Percentiles rank a stretch among this genome's conserved stretches.
phyloP scores from a whole-genome alignment of 352 stramenopile genomes.

The Thalassiosira pacifica region DNA sequence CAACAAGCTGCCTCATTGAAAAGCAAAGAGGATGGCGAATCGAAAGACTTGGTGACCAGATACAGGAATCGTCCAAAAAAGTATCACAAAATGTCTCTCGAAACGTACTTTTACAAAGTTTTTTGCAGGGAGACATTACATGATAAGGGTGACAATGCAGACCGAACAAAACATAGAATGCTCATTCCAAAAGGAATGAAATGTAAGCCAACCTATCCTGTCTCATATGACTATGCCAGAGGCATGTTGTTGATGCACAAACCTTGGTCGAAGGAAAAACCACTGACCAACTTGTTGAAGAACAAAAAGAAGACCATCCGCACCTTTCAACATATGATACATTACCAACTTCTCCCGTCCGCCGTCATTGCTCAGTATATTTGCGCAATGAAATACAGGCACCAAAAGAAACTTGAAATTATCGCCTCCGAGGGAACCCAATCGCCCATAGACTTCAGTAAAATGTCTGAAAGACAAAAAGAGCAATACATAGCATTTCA shows the following conservation, averaged over 20 bases:
- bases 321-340: constrained; percentile 28
- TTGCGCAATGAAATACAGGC: constrained; percentile 23
- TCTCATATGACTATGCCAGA: constrained; percentile 14
- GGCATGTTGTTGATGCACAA: too few relatives aligned
- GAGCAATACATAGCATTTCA: too few relatives aligned
- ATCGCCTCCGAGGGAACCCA: constrained; percentile 28
- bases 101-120: background rate
- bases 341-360: constrained; percentile 1
- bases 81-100: background rate
- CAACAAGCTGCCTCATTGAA: background rate
- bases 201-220: constrained; percentile 24
- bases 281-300: constrained; percentile 21
- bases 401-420: constrained; percentile 23
- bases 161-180: too few relatives aligned
- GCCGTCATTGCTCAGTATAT: constrained; percentile 15
- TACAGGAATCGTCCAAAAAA: background rate
- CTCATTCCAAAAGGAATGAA: constrained; percentile 23
- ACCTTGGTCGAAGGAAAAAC: constrained; percentile 17
- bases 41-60: background rate
- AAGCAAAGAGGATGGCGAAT: background rate
- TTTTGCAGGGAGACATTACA: too few relatives aligned
- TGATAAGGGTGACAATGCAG: too few relatives aligned
- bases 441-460: too few relatives aligned
- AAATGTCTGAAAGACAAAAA: too few relatives aligned
- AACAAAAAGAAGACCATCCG: constrained; percentile 25